These are phyloP conservation scores for Acanthamoeba healyi DNA, from an alignment of 208 protist genomes.

Conservation along the genomic window DNA sequence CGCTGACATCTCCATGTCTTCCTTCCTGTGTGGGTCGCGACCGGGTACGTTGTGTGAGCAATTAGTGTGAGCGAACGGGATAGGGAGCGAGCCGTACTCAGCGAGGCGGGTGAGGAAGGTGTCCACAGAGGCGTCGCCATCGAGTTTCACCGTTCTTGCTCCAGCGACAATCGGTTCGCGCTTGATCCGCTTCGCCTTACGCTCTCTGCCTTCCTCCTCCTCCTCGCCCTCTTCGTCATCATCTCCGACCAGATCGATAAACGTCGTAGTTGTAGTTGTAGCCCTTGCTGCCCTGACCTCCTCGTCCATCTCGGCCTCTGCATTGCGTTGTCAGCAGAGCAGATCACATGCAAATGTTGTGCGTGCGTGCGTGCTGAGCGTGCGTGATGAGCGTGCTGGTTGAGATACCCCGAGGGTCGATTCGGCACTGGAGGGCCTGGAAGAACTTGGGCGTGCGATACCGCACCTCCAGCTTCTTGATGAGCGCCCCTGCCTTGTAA, in stretches of 20 bases:
- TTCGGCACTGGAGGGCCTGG: not conserved
- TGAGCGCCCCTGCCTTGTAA: not conserved
- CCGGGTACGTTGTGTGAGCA: too few relatives aligned
- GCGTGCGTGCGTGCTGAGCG: not conserved
- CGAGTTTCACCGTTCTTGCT: too few relatives aligned
- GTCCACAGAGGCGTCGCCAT: not conserved
- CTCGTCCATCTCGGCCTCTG: too few relatives aligned
- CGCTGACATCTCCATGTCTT: not conserved
- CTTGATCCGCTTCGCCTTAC: not conserved
- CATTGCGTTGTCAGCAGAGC: too few relatives aligned
- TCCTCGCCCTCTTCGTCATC: not conserved
- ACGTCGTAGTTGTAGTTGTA: not conserved
- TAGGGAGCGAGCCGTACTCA: too few relatives aligned
- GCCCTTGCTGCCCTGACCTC: not conserved
- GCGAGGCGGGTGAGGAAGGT: not conserved
- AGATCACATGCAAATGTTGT: too few relatives aligned
- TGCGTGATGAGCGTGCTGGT: too few relatives aligned
- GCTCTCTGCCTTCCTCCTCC: not conserved
- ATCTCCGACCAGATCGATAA: not conserved
- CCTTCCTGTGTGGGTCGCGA: not conserved
- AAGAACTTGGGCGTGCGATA: not conserved
- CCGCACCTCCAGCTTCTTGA: not conserved
- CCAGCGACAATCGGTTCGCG: not conserved
- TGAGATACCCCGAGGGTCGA: not conserved
- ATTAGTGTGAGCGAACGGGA: too few relatives aligned